Percentiles rank a stretch among this genome's conserved stretches.
Conservation (phyloP, 75 land plant species). For the Cunninghamia lanceolata region DNA sequence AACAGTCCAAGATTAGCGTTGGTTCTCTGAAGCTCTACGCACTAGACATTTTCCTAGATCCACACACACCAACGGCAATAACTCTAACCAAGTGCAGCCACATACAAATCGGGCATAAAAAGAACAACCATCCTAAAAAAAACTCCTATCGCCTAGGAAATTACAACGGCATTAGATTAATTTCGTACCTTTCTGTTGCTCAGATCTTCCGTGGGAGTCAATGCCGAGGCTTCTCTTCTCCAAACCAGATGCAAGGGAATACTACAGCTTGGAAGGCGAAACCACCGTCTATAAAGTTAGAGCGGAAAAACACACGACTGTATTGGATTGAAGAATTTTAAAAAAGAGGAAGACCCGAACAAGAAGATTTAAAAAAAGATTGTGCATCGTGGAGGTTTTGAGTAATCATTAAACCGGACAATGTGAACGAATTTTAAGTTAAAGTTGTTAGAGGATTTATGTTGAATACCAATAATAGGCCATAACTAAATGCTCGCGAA, state of each 20-base stretch:
- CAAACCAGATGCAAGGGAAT: neutral
- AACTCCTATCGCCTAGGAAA: neutral
- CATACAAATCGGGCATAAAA: neutral
- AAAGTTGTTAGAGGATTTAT: neutral
- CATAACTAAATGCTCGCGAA: neutral
- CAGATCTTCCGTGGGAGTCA: neutral
- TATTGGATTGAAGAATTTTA: neutral
- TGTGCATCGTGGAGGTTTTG: neutral
- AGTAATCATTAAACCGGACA: neutral
- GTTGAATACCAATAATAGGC: conserved; percentile 5
- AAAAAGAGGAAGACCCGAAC: neutral
- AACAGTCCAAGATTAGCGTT: neutral
- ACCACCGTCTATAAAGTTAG: neutral
- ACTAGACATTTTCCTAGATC: neutral
- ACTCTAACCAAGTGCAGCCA: neutral
- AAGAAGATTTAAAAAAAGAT: neutral
- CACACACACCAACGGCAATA: conserved; percentile 1
- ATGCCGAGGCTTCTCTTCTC: neutral
- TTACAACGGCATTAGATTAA: neutral
- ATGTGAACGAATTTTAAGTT: neutral
- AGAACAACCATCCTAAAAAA: neutral
- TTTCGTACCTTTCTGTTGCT: neutral
- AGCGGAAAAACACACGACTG: neutral
- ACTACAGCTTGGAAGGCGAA: neutral
- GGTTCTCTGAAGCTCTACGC: neutral